Conservation (phyloP, 768 basidiomycete genomes). For the Trametopsis cervina region DNA sequence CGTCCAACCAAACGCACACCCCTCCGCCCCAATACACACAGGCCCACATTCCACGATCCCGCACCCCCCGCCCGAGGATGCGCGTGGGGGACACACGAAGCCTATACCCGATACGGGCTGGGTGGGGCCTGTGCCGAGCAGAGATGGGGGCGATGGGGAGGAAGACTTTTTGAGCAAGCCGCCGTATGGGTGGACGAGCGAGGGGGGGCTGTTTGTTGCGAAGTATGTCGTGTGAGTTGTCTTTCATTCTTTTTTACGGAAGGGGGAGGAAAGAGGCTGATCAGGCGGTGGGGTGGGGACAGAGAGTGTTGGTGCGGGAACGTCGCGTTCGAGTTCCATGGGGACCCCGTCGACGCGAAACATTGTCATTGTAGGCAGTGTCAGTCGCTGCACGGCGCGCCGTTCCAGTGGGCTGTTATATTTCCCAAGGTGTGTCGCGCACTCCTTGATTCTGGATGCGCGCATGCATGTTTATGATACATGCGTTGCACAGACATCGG, state of each 20-base stretch:
- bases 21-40: conserved; percentile 8
- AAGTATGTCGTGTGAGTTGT: conserved; percentile 19
- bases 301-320: conserved; percentile 28
- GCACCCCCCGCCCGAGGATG: conserved; percentile 20
- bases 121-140: conserved; percentile 19
- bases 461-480: too few species aligned
- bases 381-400: conserved; percentile 26
- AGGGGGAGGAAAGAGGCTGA: too few species aligned
- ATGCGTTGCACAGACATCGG: conserved; percentile 27
- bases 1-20: conserved; percentile 17
- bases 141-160: conserved; percentile 20
- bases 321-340: conserved; percentile 25
- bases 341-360: conserved; percentile 27
- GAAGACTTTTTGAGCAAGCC: conserved; percentile 24
- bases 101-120: conserved; percentile 23
- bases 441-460: too few species aligned
- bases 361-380: conserved; percentile 28
- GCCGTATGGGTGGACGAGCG: conserved; percentile 23
- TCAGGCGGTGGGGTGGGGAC: too few species aligned
- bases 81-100: conserved; percentile 3
- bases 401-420: conserved; percentile 30
- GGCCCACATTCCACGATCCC: conserved; percentile 16
- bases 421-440: conserved; percentile 23
- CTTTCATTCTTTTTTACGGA: too few species aligned
- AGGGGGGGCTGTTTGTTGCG: conserved; percentile 17